These are phyloP conservation scores for Ogataea wickerhamii DNA, from an alignment of 805 yeast genomes.

Conservation along the genomic window DNA sequence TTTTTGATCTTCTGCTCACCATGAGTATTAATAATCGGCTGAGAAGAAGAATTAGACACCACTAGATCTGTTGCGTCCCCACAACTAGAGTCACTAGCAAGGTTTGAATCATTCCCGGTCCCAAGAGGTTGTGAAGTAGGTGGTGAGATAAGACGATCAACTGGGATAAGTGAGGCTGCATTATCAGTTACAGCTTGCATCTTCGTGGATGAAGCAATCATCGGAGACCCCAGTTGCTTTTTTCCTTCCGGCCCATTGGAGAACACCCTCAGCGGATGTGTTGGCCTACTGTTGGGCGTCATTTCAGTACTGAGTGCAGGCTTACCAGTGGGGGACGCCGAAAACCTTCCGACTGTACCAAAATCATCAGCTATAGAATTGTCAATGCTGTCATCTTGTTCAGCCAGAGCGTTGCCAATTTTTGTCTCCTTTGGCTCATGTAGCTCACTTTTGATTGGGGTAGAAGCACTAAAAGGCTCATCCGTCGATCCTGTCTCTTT, in stretches of 20 bases:
- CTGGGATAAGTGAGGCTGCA: background rate
- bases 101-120: no score
- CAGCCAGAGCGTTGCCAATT: no score
- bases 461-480: conserved; percentile 10
- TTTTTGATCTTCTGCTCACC: conserved; percentile 21
- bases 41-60: background rate
- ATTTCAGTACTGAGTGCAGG: conserved; percentile 5
- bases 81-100: no score
- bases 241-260: conserved; percentile 5
- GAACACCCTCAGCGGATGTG: conserved; percentile 17
- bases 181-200: background rate
- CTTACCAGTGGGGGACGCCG: no score
- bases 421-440: background rate
- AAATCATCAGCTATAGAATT: no score
- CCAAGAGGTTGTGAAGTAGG: no score
- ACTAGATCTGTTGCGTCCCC: no score
- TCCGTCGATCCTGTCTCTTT: background rate
- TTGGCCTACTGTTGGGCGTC: conserved; percentile 15
- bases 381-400: no score
- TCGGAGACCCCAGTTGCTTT: conserved; percentile 18
- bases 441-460: conserved; percentile 8
- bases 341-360: no score
- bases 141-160: background rate
- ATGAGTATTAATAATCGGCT: background rate
- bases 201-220: conserved; percentile 3